Evolutionary conservation across 768 basidiomycete species (phyloP).

Genomic region (Kwoniella newhampshirensis): DNA sequence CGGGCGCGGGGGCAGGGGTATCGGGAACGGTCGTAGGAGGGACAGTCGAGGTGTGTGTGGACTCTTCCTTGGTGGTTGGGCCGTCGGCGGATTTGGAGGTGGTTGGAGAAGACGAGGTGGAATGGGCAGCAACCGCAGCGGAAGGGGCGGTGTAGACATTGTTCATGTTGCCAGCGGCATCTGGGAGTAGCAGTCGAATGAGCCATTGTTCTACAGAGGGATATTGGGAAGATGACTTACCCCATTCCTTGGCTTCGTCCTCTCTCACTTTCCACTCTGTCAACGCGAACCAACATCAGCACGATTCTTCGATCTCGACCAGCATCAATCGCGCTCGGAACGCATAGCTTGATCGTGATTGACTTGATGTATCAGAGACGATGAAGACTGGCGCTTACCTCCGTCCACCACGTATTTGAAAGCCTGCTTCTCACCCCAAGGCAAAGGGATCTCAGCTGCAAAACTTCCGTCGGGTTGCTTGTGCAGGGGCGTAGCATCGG

Average conservation of each 20-base stretch:
- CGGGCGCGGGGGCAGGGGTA: constrained; percentile 19
- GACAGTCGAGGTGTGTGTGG: constrained; percentile 9
- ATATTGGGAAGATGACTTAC: constrained; percentile 27
- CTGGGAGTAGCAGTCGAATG: constrained; percentile 19
- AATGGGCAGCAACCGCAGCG: constrained; percentile 21
- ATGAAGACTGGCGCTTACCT: constrained; percentile 23
- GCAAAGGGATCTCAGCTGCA: constrained; percentile 36
- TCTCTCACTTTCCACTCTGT: constrained; percentile 52
- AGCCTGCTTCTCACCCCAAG: constrained; percentile 51
- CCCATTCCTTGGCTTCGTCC: constrained; percentile 54
- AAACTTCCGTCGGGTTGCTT: constrained; percentile 46
- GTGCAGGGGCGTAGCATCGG: constrained; percentile 36
- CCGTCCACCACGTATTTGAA: constrained; percentile 54
- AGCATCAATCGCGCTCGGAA: too few relatives aligned
- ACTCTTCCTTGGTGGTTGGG: not conserved
- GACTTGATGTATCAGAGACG: too few relatives aligned
- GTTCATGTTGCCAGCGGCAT: constrained; percentile 54
- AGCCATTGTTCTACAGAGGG: not conserved
- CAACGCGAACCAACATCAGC: constrained; percentile 9
- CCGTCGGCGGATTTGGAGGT: constrained; percentile 2
- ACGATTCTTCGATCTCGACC: too few relatives aligned
- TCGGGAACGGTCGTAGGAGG: constrained; percentile 22
- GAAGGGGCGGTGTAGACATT: constrained; percentile 53
- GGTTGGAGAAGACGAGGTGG: not conserved
- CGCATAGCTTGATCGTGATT: too few relatives aligned